These are phyloP conservation scores for Amniculicola lignicola DNA, from an alignment of 495 filamentous ascomycete genomes.

Conservation along the genomic window DNA sequence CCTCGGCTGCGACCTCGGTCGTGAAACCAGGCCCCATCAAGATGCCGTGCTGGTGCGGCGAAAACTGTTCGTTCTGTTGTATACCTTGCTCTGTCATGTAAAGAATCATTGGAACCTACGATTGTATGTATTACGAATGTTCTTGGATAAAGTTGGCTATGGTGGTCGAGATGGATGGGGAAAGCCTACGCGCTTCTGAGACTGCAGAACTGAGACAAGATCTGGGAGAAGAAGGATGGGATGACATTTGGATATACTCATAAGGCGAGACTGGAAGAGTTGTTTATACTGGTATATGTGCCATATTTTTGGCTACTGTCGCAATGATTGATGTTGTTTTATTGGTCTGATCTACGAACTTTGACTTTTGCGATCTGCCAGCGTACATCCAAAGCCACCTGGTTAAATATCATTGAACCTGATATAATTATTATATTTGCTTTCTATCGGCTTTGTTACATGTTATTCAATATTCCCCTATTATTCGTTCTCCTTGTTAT, in stretches of 20 bases:
- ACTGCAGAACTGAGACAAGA: not conserved
- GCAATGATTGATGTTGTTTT: too few relatives aligned
- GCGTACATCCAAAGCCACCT: not conserved
- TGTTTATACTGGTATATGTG: too few relatives aligned
- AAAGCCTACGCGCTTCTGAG: not conserved
- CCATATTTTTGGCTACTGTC: too few relatives aligned
- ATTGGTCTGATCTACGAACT: too few relatives aligned
- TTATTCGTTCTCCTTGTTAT: not conserved
- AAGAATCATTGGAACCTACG: not conserved
- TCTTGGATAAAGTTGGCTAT: not conserved
- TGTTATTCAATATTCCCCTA: not conserved
- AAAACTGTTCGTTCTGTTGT: constrained; percentile 23
- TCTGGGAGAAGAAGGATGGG: not conserved
- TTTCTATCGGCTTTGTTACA: not conserved
- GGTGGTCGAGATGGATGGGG: not conserved
- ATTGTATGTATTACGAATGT: not conserved
- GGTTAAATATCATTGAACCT: not conserved
- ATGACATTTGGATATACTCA: too few relatives aligned
- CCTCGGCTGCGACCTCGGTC: constrained; percentile 21
- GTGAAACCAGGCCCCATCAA: constrained; percentile 21
- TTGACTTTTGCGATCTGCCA: too few relatives aligned
- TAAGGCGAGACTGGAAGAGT: too few relatives aligned
- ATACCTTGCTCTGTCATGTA: constrained; percentile 33
- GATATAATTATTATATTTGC: not conserved
- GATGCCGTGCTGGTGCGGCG: constrained; percentile 16